Base-by-base conservation (phyloP, 371 early-diverging fungal genomes). In the Capniomyces stellatus region DNA sequence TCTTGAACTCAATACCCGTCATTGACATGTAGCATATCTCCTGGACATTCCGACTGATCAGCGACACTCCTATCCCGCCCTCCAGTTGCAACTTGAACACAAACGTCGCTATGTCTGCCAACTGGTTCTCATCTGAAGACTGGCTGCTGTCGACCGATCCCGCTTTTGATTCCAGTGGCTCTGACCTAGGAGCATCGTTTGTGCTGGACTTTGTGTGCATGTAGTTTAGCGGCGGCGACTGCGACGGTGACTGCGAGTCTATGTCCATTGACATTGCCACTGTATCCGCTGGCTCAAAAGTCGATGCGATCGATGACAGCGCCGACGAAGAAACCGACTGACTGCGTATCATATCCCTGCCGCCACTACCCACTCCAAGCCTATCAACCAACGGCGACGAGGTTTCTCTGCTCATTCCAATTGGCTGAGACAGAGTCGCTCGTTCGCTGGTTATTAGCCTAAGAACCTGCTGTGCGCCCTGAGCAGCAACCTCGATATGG, bases 1-100 rank as follows among this genome's bases (percentile, higher is more conserved):
- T 78, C 10, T 71, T 75, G 40, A 92, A 62, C 57, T 76, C 75
- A 13, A 93, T 62, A 0, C 85, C 82, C 15, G 79, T 73, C 42
- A 87, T 64, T 1, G 90, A 81, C 0, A 78, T 67, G 64, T 92
- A 94, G 2, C 83, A 66, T n/a, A 94, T 61, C 70, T 96, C 96
- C 67, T 86, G 63, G 25, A 60, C 29, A 19, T 62, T 27, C 46
- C 72, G 67, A 61, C 78, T 83, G 39, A 94, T 78, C 4, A 95
- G 54, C 1, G 94, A 94, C 27, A 95, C 71, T 40, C 96, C 96
- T 29, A 95, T 82, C 1, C 70, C 68, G 29, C 90, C 87, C 48
- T 83, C 85, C 28, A 95, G 63, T 23, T 79, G 73, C 2, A 92
- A 52, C 42, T 81, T 75, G 63, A 86, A 71, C 1, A 72, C 75